Evolutionary conservation across 805 yeast genomes (phyloP).

Genomic region (Starmerella floris): DNA sequence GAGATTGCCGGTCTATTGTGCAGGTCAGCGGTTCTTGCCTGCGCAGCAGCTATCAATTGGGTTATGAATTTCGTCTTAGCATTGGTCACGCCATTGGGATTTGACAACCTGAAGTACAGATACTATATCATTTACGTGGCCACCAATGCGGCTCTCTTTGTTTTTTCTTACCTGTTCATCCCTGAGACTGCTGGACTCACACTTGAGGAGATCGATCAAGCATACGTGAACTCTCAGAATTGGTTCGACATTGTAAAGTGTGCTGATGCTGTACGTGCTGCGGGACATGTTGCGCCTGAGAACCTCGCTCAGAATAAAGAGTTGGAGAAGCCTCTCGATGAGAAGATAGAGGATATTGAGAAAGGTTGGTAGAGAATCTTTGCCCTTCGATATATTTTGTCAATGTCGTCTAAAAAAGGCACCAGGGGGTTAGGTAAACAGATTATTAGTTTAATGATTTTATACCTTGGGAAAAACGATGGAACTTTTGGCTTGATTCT

Average conservation of each 20-base stretch:
- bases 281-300: constrained; percentile 15
- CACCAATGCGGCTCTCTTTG: constrained; percentile 36
- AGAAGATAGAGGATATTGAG: not conserved
- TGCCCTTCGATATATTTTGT: not conserved
- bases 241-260: constrained; percentile 15
- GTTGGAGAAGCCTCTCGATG: not conserved
- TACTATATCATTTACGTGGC: constrained; percentile 48
- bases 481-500: too few relatives aligned
- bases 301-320: not conserved
- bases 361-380: too few relatives aligned
- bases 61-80: constrained; percentile 44
- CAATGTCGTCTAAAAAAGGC: not conserved
- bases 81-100: constrained; percentile 40
- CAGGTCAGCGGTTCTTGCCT: constrained; percentile 38
- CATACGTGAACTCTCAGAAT: constrained; percentile 20
- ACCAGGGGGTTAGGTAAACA: not conserved
- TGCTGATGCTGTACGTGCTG: constrained; percentile 9
- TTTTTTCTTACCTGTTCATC: constrained; percentile 34
- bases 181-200: constrained; percentile 52
- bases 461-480: too few relatives aligned
- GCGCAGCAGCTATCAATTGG: constrained; percentile 47
- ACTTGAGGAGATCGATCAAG: constrained; percentile 40
- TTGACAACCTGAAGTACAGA: constrained; percentile 37
- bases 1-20: constrained; percentile 42
- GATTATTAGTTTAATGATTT: too few relatives aligned